Percentiles rank a stretch among this genome's conserved stretches.
phyloP scores from a whole-genome alignment of 2,329 filamentous ascomycete genomes.

The Fusarium sp. region DNA sequence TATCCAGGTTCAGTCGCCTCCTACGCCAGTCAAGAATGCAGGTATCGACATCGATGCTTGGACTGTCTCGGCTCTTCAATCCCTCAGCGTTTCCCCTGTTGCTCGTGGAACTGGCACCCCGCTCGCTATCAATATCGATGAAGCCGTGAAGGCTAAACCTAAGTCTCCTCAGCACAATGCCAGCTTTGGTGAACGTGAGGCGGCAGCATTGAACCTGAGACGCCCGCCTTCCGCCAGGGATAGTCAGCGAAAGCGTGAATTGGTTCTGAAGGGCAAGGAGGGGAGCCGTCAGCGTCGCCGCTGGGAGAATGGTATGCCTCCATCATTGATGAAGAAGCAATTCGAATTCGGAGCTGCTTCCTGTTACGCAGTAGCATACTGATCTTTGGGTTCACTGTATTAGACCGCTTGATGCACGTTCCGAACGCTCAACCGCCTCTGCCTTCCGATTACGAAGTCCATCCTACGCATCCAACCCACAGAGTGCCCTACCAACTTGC shows the following conservation, averaged over 20 bases:
- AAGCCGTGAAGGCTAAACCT: constrained; percentile 45
- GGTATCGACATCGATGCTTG: constrained; percentile 73
- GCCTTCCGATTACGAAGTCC: constrained; percentile 83
- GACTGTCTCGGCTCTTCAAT: constrained; percentile 69
- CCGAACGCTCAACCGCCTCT: constrained; percentile 87
- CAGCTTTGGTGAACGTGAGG: constrained; percentile 25
- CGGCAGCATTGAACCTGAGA: constrained; percentile 51
- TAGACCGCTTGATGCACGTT: constrained; percentile 87
- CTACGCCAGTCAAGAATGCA: constrained; percentile 40
- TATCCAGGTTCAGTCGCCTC: constrained; percentile 32
- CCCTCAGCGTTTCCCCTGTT: constrained; percentile 64
- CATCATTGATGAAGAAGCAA: constrained; percentile 1
- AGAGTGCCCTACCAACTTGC: constrained; percentile 90
- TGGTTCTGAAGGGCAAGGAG: constrained; percentile 88
- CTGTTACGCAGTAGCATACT: constrained; percentile 12
- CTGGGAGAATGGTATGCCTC: constrained; percentile 87
- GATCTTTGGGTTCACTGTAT: constrained; percentile 15
- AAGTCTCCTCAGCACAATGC: constrained; percentile 33
- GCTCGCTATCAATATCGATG: constrained; percentile 82
- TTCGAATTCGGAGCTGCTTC: not conserved
- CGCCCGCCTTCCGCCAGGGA: constrained; percentile 64
- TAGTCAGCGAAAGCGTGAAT: constrained; percentile 72
- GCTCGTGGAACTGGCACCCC: constrained; percentile 71
- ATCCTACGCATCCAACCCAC: constrained; percentile 82
- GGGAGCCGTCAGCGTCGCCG: constrained; percentile 85